Base-by-base conservation (phyloP, 169 alveolate species). In the Cryptosporidium meleagridis region DNA sequence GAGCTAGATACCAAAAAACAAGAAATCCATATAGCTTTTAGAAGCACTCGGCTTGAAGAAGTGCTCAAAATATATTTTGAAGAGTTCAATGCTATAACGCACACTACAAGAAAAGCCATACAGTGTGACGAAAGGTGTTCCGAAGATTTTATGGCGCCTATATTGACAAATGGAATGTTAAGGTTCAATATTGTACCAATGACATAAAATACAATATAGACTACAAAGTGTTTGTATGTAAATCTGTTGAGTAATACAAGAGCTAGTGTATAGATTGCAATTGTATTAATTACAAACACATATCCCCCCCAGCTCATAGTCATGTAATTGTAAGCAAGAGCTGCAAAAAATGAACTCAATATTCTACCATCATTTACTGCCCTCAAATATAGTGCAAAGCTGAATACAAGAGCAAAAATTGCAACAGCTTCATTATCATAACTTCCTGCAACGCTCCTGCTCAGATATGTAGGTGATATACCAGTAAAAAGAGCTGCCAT, bases 241-340 rank as follows among this genome's bases (percentile, higher is more conserved):
- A 91, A 94, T 72, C 96, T 92, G 65, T 97, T 97, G 45, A 98
- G 95, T 61, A 97, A 93, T 23, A 97, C 92, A 21, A 96, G 91
- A 9, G 97, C 97, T 41, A 97, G 72, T 84, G 97, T 97, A 87
- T 95, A 98, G 69, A 96, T 94, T 39, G 99, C 99, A 71, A 98
- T 95, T 3, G 98, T 95, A 94, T 98, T 98, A 55, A 97, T 95
- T 37, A 98, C 95, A 92, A 98, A 98, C 35, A 98, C 98, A 93
- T 98, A 98, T 21, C 99, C 99, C 33, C 99, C 99, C 99, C 99
- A 98, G 10, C 99, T 96, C 45, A 98, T 96, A 23, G 97, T 99
- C 99, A 98, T 96, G 85, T 94, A 95, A 84, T 91, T 84, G 87
- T 94, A 75, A 72, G 95, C 93, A 23, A 95, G 75, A 14, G 96